Conservation (phyloP, 495 filamentous ascomycete genomes). For the Podospora pseudopauciseta region DNA sequence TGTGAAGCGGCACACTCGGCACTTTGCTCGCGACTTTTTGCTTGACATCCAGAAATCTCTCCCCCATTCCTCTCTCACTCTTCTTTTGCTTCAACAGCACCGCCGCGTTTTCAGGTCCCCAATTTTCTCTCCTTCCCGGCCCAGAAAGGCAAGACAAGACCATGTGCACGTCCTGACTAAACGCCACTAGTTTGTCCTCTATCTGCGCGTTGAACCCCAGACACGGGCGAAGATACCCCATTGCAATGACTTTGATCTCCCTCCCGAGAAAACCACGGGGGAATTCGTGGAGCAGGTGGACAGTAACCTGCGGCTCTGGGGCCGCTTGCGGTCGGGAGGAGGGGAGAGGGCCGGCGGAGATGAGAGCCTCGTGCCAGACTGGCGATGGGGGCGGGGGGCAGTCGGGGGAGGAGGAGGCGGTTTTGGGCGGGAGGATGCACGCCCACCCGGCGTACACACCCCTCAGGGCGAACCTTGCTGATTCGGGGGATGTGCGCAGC, state of each 20-base stretch:
- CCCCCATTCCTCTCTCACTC: constrained; percentile 30
- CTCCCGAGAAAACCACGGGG: constrained; percentile 28
- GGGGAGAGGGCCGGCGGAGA: constrained; percentile 47
- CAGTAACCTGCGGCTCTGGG: constrained; percentile 37
- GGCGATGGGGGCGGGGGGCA: background rate
- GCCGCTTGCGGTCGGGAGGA: constrained; percentile 37
- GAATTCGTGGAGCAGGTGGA: constrained; percentile 49
- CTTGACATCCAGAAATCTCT: constrained; percentile 39
- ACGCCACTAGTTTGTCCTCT: constrained; percentile 41
- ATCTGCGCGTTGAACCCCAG: constrained; percentile 27
- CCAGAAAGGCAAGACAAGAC: constrained; percentile 51
- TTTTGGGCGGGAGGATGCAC: constrained; percentile 30
- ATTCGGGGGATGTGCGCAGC: constrained; percentile 38
- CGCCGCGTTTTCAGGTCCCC: constrained; percentile 43
- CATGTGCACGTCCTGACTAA: constrained; percentile 48
- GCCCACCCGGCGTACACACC: constrained; percentile 66
- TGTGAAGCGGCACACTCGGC: constrained; percentile 53
- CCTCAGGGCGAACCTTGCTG: constrained; percentile 47
- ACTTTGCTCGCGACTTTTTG: constrained; percentile 47
- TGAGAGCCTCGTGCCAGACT: constrained; percentile 41
- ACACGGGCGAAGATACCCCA: constrained; percentile 51
- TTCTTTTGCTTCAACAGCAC: constrained; percentile 27
- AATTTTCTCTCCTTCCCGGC: constrained; percentile 34
- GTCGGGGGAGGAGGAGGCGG: background rate
- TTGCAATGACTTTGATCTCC: constrained; percentile 49